phyloP scores from a whole-genome alignment of 2,329 filamentous ascomycete genomes.

The Davidsoniella eucalypti region DNA sequence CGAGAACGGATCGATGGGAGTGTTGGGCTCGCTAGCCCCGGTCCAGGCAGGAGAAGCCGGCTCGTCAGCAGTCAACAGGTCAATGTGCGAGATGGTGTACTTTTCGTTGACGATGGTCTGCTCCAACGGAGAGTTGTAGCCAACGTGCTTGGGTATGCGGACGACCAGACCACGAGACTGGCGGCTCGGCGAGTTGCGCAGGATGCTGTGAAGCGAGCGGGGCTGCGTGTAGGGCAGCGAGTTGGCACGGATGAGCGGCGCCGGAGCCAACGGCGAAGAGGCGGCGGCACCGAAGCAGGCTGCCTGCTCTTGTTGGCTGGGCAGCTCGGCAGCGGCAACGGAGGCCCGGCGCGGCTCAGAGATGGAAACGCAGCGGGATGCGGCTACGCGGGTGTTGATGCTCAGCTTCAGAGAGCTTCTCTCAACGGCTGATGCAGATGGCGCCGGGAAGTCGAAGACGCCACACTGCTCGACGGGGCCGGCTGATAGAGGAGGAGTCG shows the following conservation, averaged over 20 bases:
- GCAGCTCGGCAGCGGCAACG: slow-evolving; percentile 1
- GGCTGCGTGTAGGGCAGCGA: slow-evolving; percentile 42
- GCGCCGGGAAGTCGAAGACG: slow-evolving; percentile 7
- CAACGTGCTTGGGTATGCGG: slow-evolving; percentile 35
- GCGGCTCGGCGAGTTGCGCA: slow-evolving; percentile 44
- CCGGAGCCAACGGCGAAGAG: slow-evolving; percentile 12
- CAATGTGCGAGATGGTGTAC: slow-evolving; percentile 47
- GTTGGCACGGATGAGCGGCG: slow-evolving; percentile 8
- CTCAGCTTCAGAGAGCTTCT: slow-evolving; percentile 10
- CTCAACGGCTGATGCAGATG: not conserved
- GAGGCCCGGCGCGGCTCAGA: slow-evolving; percentile 4
- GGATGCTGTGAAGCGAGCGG: slow-evolving; percentile 43
- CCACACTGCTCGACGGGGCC: slow-evolving; percentile 26
- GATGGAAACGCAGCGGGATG: not conserved
- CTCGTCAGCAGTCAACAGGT: slow-evolving; percentile 41
- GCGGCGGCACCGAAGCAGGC: slow-evolving; percentile 12
- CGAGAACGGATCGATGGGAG: slow-evolving; percentile 32
- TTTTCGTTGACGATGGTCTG: slow-evolving; percentile 47
- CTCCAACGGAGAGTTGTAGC: slow-evolving; percentile 45
- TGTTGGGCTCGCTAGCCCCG: slow-evolving; percentile 20
- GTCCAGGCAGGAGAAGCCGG: slow-evolving; percentile 11
- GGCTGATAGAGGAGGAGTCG: slow-evolving; percentile 42
- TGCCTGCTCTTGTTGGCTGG: no score
- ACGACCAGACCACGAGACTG: slow-evolving; percentile 38
- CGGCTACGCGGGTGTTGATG: slow-evolving; percentile 12